Percentiles rank a stretch among this genome's conserved stretches.
Conservation (phyloP, 2,329 filamentous ascomycete species). For the Reticulascus tulasneorum region DNA sequence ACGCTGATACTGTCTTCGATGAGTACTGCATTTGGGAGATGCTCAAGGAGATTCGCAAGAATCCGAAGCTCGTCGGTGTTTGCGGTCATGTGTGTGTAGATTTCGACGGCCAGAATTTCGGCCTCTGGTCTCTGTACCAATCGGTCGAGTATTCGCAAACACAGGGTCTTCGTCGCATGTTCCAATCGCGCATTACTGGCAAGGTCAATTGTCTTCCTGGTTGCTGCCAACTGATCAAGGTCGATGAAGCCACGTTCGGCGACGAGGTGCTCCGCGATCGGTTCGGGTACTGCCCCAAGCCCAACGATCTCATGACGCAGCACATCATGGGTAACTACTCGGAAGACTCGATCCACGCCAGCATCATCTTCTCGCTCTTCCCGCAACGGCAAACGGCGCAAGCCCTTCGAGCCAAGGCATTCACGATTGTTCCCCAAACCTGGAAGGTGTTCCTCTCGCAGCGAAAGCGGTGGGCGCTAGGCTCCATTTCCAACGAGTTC, state of each 20-base stretch:
- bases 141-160: conserved; percentile 45
- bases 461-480: conserved; percentile 45
- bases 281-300: conserved; percentile 45
- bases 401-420: conserved; percentile 42
- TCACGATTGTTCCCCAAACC: conserved; percentile 40
- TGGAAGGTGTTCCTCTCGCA: conserved; percentile 45
- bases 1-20: conserved; percentile 44
- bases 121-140: conserved; percentile 42
- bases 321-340: conserved; percentile 46
- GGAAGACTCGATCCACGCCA: conserved; percentile 46
- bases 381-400: conserved; percentile 41
- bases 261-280: conserved; percentile 40
- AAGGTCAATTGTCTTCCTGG: conserved; percentile 46
- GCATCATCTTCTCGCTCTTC: conserved; percentile 42
- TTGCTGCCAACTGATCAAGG: conserved; percentile 45
- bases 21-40: conserved; percentile 40
- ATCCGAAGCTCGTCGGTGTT: conserved; percentile 40
- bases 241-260: conserved; percentile 45
- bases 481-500: conserved; percentile 45
- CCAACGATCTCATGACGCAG: conserved; percentile 43
- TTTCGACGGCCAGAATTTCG: conserved; percentile 36
- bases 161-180: conserved; percentile 42
- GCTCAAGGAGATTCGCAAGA: conserved; percentile 36
- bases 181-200: conserved; percentile 44
- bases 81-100: conserved; percentile 46